phyloP scores from a whole-genome alignment of 169 alveolate species.

The Eimeria nieschulzi region DNA sequence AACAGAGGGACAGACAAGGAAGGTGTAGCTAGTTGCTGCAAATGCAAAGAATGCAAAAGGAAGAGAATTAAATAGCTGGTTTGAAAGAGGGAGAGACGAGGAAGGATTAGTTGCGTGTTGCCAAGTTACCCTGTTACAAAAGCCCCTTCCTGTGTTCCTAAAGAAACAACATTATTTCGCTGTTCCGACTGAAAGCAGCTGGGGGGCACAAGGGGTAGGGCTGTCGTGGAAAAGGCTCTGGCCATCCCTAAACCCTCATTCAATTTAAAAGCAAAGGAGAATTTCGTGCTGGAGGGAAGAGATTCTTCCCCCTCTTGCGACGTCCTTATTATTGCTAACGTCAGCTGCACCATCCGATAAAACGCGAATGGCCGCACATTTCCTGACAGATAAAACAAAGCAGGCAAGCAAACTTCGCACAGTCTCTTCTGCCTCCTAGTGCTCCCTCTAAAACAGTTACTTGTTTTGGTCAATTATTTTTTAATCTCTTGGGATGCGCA shows the following conservation, averaged over 20 bases:
- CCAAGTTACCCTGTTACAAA: background rate
- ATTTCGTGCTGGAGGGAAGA: background rate
- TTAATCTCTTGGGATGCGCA: too few species aligned
- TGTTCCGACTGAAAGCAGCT: background rate
- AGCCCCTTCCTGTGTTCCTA: background rate
- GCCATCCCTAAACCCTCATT: slow-evolving; percentile 4
- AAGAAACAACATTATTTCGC: background rate
- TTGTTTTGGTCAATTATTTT: too few species aligned
- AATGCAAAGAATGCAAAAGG: background rate
- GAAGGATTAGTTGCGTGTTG: background rate
- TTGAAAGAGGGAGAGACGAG: background rate
- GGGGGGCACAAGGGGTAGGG: slow-evolving; percentile 4
- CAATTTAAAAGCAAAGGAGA: background rate
- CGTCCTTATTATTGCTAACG: background rate
- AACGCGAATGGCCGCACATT: slow-evolving; percentile 11
- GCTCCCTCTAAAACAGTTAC: too few species aligned
- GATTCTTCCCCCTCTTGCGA: slow-evolving; percentile 3
- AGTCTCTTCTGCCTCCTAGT: too few species aligned
- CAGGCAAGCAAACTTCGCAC: background rate
- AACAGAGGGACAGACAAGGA: too few species aligned
- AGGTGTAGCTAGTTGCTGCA: too few species aligned
- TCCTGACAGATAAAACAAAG: background rate
- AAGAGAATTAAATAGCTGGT: background rate
- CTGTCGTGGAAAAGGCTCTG: background rate
- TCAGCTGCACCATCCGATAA: slow-evolving; percentile 17